phyloP scores from a whole-genome alignment of 495 filamentous ascomycete species.

The Aspergillus conjunctus region DNA sequence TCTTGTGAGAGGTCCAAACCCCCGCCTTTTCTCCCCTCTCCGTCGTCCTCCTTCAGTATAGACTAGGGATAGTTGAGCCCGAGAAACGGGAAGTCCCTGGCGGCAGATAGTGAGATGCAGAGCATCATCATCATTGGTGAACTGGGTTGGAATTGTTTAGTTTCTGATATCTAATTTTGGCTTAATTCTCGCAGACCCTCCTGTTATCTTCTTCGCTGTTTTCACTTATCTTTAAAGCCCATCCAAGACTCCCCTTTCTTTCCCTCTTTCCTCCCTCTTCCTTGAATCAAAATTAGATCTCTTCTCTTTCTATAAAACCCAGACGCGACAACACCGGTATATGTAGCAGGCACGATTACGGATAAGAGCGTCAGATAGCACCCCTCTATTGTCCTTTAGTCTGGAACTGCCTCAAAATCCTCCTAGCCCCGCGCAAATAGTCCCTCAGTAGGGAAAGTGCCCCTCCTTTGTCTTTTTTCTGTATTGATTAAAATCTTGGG shows the following conservation, averaged over 20 bases:
- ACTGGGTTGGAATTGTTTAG: not conserved
- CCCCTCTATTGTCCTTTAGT: not conserved
- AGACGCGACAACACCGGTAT: too few species aligned
- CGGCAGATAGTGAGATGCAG: not conserved
- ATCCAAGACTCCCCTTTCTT: not conserved
- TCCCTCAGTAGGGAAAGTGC: not conserved
- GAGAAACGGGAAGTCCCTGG: not conserved
- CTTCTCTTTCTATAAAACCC: too few species aligned
- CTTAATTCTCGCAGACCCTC: conserved; percentile 4
- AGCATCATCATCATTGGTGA: not conserved
- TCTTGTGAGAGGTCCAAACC: not conserved
- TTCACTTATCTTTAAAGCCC: not conserved
- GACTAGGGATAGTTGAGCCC: not conserved
- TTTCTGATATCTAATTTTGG: not conserved
- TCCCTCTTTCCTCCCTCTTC: not conserved
- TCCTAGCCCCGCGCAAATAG: not conserved
- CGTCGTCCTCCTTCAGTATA: not conserved
- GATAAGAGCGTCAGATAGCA: not conserved
- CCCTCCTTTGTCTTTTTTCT: conserved; percentile 1
- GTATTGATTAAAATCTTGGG: not conserved
- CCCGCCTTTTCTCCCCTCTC: conserved; percentile 1
- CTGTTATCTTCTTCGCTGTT: not conserved
- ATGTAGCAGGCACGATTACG: too few species aligned
- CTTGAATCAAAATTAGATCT: too few species aligned
- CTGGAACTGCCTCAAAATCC: not conserved